Evolutionary conservation across 176 grass and related monocot species (phyloP).

Genomic region (Triticum dicoccoides): DNA sequence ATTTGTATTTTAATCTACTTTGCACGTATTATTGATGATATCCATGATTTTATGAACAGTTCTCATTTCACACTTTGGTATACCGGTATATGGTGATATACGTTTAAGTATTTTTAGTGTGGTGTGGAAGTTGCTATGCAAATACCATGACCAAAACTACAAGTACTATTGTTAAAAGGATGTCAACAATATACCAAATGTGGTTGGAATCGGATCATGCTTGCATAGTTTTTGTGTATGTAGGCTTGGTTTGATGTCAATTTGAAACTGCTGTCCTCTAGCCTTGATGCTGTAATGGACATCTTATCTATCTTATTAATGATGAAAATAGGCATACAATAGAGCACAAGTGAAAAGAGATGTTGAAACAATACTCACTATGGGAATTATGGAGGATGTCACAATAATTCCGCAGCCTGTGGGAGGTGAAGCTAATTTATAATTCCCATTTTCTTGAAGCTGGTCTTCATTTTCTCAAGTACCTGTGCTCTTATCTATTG

Average conservation of each 20-base stretch:
- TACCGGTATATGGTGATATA: neutral
- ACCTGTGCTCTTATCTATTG: conserved; percentile 19
- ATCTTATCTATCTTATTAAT: conserved; percentile 27
- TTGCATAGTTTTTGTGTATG: neutral
- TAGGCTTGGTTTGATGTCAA: neutral
- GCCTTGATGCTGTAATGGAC: neutral
- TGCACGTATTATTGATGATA: conserved; percentile 24
- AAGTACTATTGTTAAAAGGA: neutral
- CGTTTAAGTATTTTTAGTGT: neutral
- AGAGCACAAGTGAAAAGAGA: conserved; percentile 91
- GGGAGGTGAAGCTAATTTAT: conserved; percentile 59
- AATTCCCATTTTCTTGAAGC: conserved; percentile 13
- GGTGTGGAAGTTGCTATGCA: neutral
- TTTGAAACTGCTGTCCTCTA: neutral
- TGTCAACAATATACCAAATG: neutral
- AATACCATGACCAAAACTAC: neutral
- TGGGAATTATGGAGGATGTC: conserved; percentile 99
- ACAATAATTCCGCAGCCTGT: conserved; percentile 90
- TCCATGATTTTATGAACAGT: neutral
- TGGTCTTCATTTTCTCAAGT: neutral
- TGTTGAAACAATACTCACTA: conserved; percentile 96
- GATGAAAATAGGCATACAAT: conserved; percentile 76
- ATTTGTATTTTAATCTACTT: conserved; percentile 20
- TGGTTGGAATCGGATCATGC: neutral
- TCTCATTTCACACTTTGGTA: neutral